Conservation (phyloP, 2,329 filamentous ascomycete genomes). For the Calonectria pauciramosa region DNA sequence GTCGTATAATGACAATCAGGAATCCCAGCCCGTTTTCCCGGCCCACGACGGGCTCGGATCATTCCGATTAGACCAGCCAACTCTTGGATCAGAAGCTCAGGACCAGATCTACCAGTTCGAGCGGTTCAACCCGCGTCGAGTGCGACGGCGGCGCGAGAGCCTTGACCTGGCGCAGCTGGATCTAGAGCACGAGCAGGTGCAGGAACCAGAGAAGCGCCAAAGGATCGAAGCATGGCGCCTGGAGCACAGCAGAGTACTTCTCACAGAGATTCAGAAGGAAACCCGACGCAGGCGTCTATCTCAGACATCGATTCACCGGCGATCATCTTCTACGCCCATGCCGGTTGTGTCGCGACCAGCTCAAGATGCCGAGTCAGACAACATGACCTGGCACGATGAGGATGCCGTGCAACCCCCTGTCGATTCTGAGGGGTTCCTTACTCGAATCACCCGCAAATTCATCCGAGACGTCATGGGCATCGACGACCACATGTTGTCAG, state of each 20-base stretch:
- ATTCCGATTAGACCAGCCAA: slow-evolving; percentile 76
- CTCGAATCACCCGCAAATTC: slow-evolving; percentile 85
- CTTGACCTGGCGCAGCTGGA: slow-evolving; percentile 65
- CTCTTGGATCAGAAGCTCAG: slow-evolving; percentile 72
- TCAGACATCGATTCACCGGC: slow-evolving; percentile 60
- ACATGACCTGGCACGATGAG: slow-evolving; percentile 68
- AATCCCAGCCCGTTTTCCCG: slow-evolving; percentile 81
- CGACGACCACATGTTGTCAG: slow-evolving; percentile 85
- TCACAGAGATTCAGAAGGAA: slow-evolving; percentile 92
- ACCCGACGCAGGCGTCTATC: slow-evolving; percentile 78
- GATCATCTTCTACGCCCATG: slow-evolving; percentile 44
- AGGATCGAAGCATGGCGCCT: slow-evolving; percentile 93
- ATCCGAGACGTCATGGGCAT: slow-evolving; percentile 93
- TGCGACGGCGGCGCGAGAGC: slow-evolving; percentile 67
- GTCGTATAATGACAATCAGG: slow-evolving; percentile 49
- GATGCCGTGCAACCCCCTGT: slow-evolving; percentile 59
- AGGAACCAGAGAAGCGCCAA: slow-evolving; percentile 81
- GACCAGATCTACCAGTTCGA: slow-evolving; percentile 93
- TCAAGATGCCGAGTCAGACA: slow-evolving; percentile 53
- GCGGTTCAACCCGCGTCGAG: slow-evolving; percentile 80
- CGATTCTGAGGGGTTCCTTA: slow-evolving; percentile 80
- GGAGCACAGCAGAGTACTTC: slow-evolving; percentile 87
- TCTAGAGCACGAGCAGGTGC: slow-evolving; percentile 66
- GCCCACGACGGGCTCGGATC: slow-evolving; percentile 92
- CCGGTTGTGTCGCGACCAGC: slow-evolving; percentile 44